Evolutionary conservation across 108 stramenopile genomes (phyloP).

Genomic region (Poteriospumella lacustris): DNA sequence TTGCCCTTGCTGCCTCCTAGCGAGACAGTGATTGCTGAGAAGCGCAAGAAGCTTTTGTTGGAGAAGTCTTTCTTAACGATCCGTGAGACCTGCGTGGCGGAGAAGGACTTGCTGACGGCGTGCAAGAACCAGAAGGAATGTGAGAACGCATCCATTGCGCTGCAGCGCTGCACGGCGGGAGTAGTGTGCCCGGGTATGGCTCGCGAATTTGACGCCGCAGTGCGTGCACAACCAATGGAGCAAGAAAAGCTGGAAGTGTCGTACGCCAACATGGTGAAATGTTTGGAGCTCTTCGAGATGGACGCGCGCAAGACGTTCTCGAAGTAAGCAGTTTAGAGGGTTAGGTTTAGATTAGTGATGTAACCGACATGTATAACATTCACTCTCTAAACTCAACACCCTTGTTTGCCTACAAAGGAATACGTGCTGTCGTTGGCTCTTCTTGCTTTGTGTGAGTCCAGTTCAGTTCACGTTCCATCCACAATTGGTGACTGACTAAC

Average conservation of each 20-base stretch:
- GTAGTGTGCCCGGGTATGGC: background rate
- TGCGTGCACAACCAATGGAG: slow-evolving; percentile 14
- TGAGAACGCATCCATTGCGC: background rate
- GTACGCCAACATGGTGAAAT: slow-evolving; percentile 15
- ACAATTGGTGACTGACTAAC: too few relatives aligned
- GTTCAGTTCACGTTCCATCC: too few relatives aligned
- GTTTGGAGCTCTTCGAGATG: slow-evolving; percentile 12
- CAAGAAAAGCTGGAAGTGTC: background rate
- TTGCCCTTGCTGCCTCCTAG: background rate
- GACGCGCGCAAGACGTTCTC: background rate
- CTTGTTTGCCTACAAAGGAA: too few relatives aligned
- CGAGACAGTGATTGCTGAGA: slow-evolving; percentile 1
- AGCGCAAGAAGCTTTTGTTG: background rate
- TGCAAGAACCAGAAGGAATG: background rate
- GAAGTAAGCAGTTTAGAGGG: too few relatives aligned
- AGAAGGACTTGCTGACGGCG: slow-evolving; percentile 12
- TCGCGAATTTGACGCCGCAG: background rate
- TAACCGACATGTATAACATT: too few relatives aligned
- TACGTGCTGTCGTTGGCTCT: too few relatives aligned
- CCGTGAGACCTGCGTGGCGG: background rate
- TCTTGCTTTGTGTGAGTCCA: too few relatives aligned
- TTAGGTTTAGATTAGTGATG: too few relatives aligned
- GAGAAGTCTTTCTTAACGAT: background rate
- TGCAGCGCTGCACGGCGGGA: slow-evolving; percentile 10
- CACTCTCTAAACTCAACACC: too few relatives aligned